Base-by-base conservation (phyloP, 2,329 filamentous ascomycete species). In the Laburnicola sp. region DNA sequence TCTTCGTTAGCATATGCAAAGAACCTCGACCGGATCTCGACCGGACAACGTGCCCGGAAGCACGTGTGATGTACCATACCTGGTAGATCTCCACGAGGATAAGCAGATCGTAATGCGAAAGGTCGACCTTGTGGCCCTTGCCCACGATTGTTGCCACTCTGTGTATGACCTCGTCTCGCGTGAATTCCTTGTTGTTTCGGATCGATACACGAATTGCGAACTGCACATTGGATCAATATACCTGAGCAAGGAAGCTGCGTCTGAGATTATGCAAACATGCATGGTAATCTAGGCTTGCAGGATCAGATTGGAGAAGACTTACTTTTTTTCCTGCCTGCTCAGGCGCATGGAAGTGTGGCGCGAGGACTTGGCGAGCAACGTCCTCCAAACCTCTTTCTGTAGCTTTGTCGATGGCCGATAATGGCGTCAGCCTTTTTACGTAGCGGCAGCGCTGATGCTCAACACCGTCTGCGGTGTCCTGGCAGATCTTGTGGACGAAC, bases 171-270 rank as follows among this genome's bases (percentile, higher is more conserved):
- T 77, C 77, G 57, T 86, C 82, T 51, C 88, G 82, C 60, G 82
- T 86, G 54, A 93, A 78, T 3, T 79, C 79, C 59, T 79, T 86
- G 72, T 92, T 86, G 64, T 88, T 89, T 48, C 89, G 85, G 54
- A 90, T 83, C 10, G 83, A 87, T 11, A 87, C 84, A 38, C 89
- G 84, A 60, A 95, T 92, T n/a, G 89, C 89, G 73, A 91, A 94
- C 89, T 93, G 54, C 26, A 6, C 36, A 39, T 45, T 48, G 25
- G 43, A 48, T 34, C 32, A 34, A 31, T 32, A 45, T 30, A 30
- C 27, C 37, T 70, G 58, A 50, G 27, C 22, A 42, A 54, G 30
- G 41, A 46, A 46, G 23, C 30, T 45, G 48, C 49, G 43, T 48
- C 28, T 2, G 28, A 45, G 48, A 45, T 53, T 38, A 47, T 38